Evolutionary conservation across 208 protist species (phyloP).

Genomic region (Crithidia sp.): DNA sequence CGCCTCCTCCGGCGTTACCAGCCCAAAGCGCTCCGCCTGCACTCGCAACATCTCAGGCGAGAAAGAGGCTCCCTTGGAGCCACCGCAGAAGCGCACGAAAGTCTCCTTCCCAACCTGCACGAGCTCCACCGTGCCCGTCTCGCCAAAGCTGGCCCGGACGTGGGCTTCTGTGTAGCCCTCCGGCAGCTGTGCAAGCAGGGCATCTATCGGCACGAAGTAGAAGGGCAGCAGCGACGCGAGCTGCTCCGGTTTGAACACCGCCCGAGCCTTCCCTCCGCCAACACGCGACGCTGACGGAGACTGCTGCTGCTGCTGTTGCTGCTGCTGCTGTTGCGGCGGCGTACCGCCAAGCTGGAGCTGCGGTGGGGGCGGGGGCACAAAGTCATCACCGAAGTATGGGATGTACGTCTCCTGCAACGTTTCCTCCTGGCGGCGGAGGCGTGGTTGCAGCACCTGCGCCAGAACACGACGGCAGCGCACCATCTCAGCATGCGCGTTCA

Average conservation of each 20-base stretch:
- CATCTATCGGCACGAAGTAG: slow-evolving; percentile 60
- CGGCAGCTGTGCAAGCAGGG: slow-evolving; percentile 46
- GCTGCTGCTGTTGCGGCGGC: too few species aligned
- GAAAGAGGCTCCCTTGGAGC: slow-evolving; percentile 26
- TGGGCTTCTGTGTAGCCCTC: slow-evolving; percentile 56
- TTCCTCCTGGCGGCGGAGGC: not conserved
- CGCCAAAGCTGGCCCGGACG: slow-evolving; percentile 43
- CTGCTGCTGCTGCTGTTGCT: too few species aligned
- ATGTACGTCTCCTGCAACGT: slow-evolving; percentile 6
- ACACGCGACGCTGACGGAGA: too few species aligned
- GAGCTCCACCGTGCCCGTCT: slow-evolving; percentile 29
- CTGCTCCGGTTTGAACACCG: slow-evolving; percentile 51
- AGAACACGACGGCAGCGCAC: slow-evolving; percentile 21
- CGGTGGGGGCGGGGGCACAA: slow-evolving; percentile 40
- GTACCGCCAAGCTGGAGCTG: too few species aligned
- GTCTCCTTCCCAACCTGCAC: slow-evolving; percentile 8
- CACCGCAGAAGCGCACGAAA: slow-evolving; percentile 56
- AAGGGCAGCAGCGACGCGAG: slow-evolving; percentile 54
- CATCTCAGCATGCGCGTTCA: not conserved
- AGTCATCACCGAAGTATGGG: slow-evolving; percentile 26
- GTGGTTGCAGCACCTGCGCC: not conserved
- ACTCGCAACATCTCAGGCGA: not conserved
- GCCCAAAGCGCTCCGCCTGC: not conserved
- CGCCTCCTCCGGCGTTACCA: not conserved
- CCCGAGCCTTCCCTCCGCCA: not conserved